Conservation (phyloP, 805 yeast species). For the Ogataea trehaloabstinens region DNA sequence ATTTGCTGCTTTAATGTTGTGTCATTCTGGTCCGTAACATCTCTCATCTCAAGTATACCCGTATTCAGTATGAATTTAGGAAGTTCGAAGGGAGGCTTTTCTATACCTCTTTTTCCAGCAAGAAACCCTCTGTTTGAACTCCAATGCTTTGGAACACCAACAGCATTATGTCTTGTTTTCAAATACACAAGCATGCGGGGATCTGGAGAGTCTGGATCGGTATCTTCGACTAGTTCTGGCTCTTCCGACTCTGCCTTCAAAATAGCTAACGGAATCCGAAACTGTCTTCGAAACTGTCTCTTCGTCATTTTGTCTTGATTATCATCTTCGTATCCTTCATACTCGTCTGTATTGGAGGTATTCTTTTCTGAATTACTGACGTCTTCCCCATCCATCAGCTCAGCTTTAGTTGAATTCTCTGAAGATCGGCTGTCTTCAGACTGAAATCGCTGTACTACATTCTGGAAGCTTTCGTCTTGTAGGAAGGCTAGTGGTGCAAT, state of each 20-base stretch:
- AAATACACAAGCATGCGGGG: slow-evolving; percentile 65
- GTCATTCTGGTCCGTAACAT: slow-evolving; percentile 51
- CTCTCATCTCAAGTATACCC: slow-evolving; percentile 85
- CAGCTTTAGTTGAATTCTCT: slow-evolving; percentile 4
- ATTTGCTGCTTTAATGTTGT: slow-evolving; percentile 66
- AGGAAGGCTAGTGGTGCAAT: background rate
- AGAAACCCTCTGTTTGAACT: slow-evolving; percentile 71
- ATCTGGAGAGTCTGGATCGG: slow-evolving; percentile 79
- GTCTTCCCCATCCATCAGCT: slow-evolving; percentile 7
- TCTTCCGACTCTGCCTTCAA: slow-evolving; percentile 57
- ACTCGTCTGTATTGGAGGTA: background rate
- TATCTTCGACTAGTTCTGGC: slow-evolving; percentile 85
- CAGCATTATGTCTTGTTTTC: slow-evolving; percentile 62
- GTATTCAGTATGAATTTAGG: slow-evolving; percentile 80
- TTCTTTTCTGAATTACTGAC: slow-evolving; percentile 9
- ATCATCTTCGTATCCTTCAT: slow-evolving; percentile 25
- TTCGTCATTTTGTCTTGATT: slow-evolving; percentile 35
- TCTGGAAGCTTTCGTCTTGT: background rate
- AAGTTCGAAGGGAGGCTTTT: slow-evolving; percentile 67
- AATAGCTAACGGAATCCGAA: slow-evolving; percentile 63
- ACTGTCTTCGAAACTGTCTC: slow-evolving; percentile 48
- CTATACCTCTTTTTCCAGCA: slow-evolving; percentile 61
- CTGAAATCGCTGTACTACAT: slow-evolving; percentile 22
- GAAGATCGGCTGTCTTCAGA: background rate
- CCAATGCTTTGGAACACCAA: slow-evolving; percentile 88